A percentile compares a stretch with the other conserved stretches of the same genome.
Evolutionary conservation across 805 yeast genomes (phyloP).

Genomic region (Yamadazyma sp.): DNA sequence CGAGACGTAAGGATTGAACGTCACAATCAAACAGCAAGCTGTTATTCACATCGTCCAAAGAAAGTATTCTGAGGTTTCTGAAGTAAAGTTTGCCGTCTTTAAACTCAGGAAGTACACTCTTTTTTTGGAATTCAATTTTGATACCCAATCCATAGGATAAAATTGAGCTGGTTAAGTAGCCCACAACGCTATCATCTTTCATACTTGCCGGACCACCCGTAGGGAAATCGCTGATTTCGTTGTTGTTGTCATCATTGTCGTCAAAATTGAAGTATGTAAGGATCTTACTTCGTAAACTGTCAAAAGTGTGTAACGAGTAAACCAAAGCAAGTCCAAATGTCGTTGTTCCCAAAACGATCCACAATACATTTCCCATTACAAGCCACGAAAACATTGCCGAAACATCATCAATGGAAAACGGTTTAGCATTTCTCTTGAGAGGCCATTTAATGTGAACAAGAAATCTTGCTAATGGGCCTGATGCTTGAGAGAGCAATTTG

Average conservation of each 20-base stretch:
- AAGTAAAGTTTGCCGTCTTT: conserved; percentile 52
- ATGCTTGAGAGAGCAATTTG: conserved; percentile 31
- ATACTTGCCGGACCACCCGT: conserved; percentile 2
- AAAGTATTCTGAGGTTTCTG: conserved; percentile 34
- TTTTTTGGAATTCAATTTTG: conserved; percentile 37
- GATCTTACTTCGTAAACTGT: conserved; percentile 24
- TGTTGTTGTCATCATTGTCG: conserved; percentile 19
- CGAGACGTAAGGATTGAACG: conserved; percentile 43
- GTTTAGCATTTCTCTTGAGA: conserved; percentile 46
- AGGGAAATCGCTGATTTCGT: not conserved
- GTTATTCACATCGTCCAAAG: conserved; percentile 14
- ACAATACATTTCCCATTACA: conserved; percentile 55
- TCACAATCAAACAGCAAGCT: conserved; percentile 29
- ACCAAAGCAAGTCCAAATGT: conserved; percentile 51
- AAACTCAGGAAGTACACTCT: conserved; percentile 41
- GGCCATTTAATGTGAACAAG: conserved; percentile 48
- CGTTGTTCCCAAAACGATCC: conserved; percentile 58
- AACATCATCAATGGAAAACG: conserved; percentile 50
- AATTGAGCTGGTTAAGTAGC: conserved; percentile 34
- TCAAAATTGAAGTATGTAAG: conserved; percentile 20
- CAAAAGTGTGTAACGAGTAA: conserved; percentile 43
- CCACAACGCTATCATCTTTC: conserved; percentile 29
- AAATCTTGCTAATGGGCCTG: conserved; percentile 29
- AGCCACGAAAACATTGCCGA: conserved; percentile 58
- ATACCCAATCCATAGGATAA: conserved; percentile 41